Conservation (phyloP, 495 filamentous ascomycete genomes). For the Emericellopsis terricola region DNA sequence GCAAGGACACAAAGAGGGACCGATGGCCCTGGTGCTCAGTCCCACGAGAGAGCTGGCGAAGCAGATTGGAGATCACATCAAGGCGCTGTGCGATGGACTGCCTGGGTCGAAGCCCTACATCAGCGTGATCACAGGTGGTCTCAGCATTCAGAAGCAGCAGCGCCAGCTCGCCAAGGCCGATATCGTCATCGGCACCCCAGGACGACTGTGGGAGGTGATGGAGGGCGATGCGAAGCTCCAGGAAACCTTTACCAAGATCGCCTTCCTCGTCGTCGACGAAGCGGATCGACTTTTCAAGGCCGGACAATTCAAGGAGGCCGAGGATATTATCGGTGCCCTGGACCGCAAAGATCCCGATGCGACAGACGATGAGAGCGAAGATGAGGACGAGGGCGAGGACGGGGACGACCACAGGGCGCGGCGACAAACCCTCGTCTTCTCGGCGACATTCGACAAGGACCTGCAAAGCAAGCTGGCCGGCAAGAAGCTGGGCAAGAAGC, state of each 20-base stretch:
- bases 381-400: conserved; percentile 12
- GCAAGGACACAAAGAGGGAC: conserved; percentile 22
- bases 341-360: conserved; percentile 34
- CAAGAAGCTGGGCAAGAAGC: conserved; percentile 23
- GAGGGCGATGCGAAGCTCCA: conserved; percentile 34
- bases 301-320: conserved; percentile 86
- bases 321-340: conserved; percentile 63
- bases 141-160: conserved; percentile 86
- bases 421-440: conserved; percentile 88
- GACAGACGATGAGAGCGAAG: conserved; percentile 21
- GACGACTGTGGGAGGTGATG: conserved; percentile 85
- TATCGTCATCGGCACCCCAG: conserved; percentile 82
- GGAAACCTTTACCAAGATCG: conserved; percentile 48
- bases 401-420: conserved; percentile 14
- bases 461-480: conserved; percentile 79
- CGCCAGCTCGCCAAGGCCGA: conserved; percentile 60
- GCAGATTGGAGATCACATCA: conserved; percentile 70
- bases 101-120: conserved; percentile 50
- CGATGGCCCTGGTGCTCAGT: conserved; percentile 76
- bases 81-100: conserved; percentile 43
- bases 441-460: conserved; percentile 81
- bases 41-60: conserved; percentile 89
- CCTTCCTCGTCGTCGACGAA: conserved; percentile 83
- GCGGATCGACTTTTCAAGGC: conserved; percentile 84
- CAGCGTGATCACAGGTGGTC: conserved; percentile 67